Base-by-base conservation (phyloP, 805 yeast species). In the Wickerhamomyces queroliae region DNA sequence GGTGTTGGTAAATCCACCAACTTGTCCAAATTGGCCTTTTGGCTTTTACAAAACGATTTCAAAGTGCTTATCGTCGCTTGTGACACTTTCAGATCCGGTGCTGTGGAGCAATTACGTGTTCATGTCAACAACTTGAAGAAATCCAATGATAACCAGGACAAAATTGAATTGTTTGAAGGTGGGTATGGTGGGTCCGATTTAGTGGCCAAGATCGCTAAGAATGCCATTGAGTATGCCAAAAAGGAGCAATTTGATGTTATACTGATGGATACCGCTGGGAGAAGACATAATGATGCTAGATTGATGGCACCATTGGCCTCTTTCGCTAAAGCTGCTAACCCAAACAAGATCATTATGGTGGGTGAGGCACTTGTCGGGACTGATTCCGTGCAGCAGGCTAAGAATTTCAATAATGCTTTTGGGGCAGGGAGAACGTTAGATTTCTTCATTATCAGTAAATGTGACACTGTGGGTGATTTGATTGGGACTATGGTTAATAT, bases 1-100 rank as follows among this genome's bases (percentile, higher is more conserved):
- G 99, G 99, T 33, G 99, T 91, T 30, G 99, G 99, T 12, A 91
- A 91, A 61, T 91, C 98, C 0, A 91, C 99, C 2, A 93, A 91
- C 55, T 67, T 91, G 45, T 93, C 98, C 20, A 91, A 91, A 61
- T 66, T 91, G 38, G 98, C 96, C 2, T 91, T 86, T 60, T 91
- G 99, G 99, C 70, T 91, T 38, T 64, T 91, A 41, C 97, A 93
- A 56, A 91, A 93, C 61, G 80, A 91, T 55, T 72, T 86, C 59
- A 78, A 76, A 48, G 95, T 91, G 1, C 69, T 91, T 38, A 84
- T 91, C 52, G 95, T 95, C 18, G 99, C 99, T 0, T 91, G 98
- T 65, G 99, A 91, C 65, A 93, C 99, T 1, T 91, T 91, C 66
- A 75, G 99, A 62, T 87, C 96, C 1, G 99, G 99, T 38, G 99